Evolutionary conservation across 2,329 filamentous ascomycete genomes (phyloP), one percentile per base, ranked within the genome.

Genomic region (Trichoderma sp.): DNA sequence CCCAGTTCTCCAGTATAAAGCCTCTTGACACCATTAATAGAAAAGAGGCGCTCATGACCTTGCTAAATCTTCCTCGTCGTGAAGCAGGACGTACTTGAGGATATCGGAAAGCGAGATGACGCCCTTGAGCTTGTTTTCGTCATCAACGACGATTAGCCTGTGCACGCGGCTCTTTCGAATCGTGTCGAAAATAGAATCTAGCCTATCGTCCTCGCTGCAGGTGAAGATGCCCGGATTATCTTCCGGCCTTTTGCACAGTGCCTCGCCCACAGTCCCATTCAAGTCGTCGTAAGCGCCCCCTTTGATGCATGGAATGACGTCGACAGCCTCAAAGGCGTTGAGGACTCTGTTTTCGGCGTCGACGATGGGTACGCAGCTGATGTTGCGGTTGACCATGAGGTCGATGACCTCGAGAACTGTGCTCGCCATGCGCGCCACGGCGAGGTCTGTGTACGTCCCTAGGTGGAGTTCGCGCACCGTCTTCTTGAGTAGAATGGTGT

Each of bases 141-240:
- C 94, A 79, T 99, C 94, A 69, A 99, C 92, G 59, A 99, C 91
- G 68, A 98, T 90, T 72, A 99, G 85, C 71, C 96, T 88, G 81
- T 99, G 96, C 32, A 99, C 95, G 70, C 96, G 88, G 56, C 94
- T 97, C 81, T 95, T 96, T 73, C 95, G 92, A 74, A 99, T 92
- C 1, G 96, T 98, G 79, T 97, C 94, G 78, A 98, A 98, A 74
- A 99, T 96, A 13, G 94, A 95, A 78, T 97, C 95, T 60, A 99
- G 86, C 67, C 94, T 90, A 80, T 99, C 96, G 71, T 96, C 91
- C 71, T 96, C 86, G 56, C 90, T 93, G 83, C 96, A 99, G 0
- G 95, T 98, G 81, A 97, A 98, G 72, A 99, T 98, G 54, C 96
- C 96, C 0, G 94, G 91, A 76, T 97, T 97, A 74, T 97, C 95